Conservation (phyloP, 352 stramenopile genomes). For the Elongisporangium prolatum region DNA sequence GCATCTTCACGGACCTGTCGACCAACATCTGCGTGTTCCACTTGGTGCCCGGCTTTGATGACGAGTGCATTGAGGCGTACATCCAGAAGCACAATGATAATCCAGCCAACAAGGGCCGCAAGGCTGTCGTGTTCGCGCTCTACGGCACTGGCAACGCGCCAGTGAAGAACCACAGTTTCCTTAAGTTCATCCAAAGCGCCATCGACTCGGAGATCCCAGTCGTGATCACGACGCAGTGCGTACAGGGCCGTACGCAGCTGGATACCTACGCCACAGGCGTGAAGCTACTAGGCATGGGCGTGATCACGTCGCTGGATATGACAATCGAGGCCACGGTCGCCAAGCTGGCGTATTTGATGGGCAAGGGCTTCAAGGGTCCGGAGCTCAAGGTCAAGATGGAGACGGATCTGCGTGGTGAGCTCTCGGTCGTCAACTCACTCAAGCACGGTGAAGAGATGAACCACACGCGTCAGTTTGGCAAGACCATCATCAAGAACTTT, state of each 20-base stretch:
- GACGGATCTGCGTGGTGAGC: slow-evolving; percentile 73
- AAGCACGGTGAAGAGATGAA: slow-evolving; percentile 56
- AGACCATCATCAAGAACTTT: slow-evolving; percentile 77
- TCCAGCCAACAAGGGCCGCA: slow-evolving; percentile 18
- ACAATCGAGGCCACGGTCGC: slow-evolving; percentile 92
- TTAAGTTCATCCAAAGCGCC: slow-evolving; percentile 83
- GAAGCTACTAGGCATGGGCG: slow-evolving; percentile 86
- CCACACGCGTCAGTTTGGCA: slow-evolving; percentile 58
- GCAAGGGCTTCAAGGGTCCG: slow-evolving; percentile 62
- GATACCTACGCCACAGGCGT: slow-evolving; percentile 92
- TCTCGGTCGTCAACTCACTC: slow-evolving; percentile 71
- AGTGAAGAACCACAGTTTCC: slow-evolving; percentile 81
- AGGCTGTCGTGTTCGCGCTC: slow-evolving; percentile 90
- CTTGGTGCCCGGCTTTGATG: slow-evolving; percentile 84
- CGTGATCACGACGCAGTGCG: slow-evolving; percentile 93
- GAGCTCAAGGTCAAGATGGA: slow-evolving; percentile 83
- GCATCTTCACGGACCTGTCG: slow-evolving; percentile 88
- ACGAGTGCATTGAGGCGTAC: slow-evolving; percentile 82
- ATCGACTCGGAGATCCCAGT: slow-evolving; percentile 85
- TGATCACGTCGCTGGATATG: slow-evolving; percentile 96
- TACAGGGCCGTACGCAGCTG: slow-evolving; percentile 90
- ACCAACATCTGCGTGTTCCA: slow-evolving; percentile 92
- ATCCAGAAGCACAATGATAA: slow-evolving; percentile 61
- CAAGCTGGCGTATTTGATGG: slow-evolving; percentile 95
- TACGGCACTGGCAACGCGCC: slow-evolving; percentile 96